phyloP scores from a whole-genome alignment of 768 basidiomycete genomes.

The Lactarius pseudohatsudake region DNA sequence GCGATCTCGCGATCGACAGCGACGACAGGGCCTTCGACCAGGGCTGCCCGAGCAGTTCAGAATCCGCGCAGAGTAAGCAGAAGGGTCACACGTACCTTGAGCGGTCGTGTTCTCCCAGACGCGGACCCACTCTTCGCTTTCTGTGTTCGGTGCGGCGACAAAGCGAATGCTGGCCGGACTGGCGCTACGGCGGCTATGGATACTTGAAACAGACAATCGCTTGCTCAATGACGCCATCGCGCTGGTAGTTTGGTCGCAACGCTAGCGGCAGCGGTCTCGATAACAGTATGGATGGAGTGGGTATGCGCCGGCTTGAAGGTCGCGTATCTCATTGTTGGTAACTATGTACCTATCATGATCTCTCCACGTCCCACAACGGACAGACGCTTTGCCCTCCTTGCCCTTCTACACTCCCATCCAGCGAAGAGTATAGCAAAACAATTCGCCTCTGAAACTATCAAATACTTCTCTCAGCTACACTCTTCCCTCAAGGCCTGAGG shows the following conservation, averaged over 20 bases:
- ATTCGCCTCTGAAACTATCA: no score
- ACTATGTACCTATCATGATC: no score
- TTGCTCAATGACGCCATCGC: slow-evolving; percentile 35
- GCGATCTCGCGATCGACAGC: slow-evolving; percentile 66
- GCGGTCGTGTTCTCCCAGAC: slow-evolving; percentile 58
- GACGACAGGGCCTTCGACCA: slow-evolving; percentile 69
- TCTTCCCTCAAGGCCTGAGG: no score
- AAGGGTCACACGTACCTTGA: slow-evolving; percentile 45
- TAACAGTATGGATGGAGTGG: neutral
- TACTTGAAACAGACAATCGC: slow-evolving; percentile 36
- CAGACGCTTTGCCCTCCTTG: no score
- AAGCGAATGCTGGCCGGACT: slow-evolving; percentile 30
- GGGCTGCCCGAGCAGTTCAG: slow-evolving; percentile 42
- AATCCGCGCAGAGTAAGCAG: neutral
- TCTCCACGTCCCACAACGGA: no score
- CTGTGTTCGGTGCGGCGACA: slow-evolving; percentile 35
- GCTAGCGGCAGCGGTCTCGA: neutral
- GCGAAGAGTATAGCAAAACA: no score
- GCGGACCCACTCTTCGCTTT: slow-evolving; percentile 54
- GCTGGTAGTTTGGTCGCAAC: slow-evolving; percentile 2
- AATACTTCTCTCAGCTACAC: no score
- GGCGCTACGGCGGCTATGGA: slow-evolving; percentile 27
- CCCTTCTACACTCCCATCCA: no score
- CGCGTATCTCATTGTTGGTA: neutral
- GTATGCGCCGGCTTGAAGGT: neutral